Percentiles rank a stretch among this genome's conserved stretches.
These are phyloP conservation scores for Fusarium graminum DNA, from an alignment of 2,329 filamentous ascomycete genomes.

Conservation along the genomic window DNA sequence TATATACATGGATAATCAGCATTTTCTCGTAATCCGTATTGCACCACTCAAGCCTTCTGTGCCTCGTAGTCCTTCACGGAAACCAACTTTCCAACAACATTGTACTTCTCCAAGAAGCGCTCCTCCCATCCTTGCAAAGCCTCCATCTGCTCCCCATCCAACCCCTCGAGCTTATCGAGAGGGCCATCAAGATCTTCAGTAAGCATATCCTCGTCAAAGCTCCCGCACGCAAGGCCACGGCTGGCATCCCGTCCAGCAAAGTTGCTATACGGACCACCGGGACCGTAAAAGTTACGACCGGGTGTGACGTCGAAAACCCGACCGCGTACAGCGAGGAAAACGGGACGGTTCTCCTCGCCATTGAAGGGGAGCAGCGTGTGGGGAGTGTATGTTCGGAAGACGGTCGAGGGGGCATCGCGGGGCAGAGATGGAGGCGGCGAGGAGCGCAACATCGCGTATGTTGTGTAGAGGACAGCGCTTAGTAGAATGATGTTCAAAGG, in stretches of 20 bases:
- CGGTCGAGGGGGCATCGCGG: slow-evolving; percentile 67
- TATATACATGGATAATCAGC: neutral
- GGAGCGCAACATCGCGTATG: slow-evolving; percentile 68
- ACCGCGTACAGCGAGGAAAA: slow-evolving; percentile 92
- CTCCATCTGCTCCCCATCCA: slow-evolving; percentile 82
- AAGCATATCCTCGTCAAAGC: slow-evolving; percentile 95
- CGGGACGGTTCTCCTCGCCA: slow-evolving; percentile 77
- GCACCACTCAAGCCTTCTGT: slow-evolving; percentile 32
- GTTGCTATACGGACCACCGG: slow-evolving; percentile 93
- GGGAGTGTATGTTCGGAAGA: slow-evolving; percentile 80
- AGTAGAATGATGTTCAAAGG: slow-evolving; percentile 74
- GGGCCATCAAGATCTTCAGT: slow-evolving; percentile 90
- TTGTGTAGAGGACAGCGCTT: slow-evolving; percentile 67
- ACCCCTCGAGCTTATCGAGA: slow-evolving; percentile 79
- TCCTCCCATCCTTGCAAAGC: slow-evolving; percentile 93
- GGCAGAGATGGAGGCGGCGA: slow-evolving; percentile 62
- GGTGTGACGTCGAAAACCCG: slow-evolving; percentile 90
- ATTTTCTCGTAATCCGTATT: neutral
- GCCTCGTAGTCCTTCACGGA: slow-evolving; percentile 58
- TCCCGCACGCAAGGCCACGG: slow-evolving; percentile 87
- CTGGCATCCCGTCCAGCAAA: slow-evolving; percentile 94
- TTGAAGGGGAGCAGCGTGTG: slow-evolving; percentile 87
- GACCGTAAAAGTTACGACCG: slow-evolving; percentile 95
- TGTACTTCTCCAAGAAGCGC: slow-evolving; percentile 91
- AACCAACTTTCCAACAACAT: slow-evolving; percentile 91